Evolutionary conservation across 257 asterid genomes (phyloP), one percentile per base, ranked within the genome.

Genomic region (Rauvolfia tetraphylla): DNA sequence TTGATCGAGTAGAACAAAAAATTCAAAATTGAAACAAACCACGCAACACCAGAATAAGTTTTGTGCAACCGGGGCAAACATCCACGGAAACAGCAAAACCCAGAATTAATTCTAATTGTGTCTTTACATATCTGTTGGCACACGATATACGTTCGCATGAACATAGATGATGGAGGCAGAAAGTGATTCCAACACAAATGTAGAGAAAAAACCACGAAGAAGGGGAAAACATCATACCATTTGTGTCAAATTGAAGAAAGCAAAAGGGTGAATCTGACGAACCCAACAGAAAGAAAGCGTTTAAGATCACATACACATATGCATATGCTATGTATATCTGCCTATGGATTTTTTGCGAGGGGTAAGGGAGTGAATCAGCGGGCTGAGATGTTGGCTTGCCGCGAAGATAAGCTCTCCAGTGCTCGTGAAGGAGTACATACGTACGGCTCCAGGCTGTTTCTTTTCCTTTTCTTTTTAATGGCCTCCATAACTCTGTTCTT

Each of bases 161-260:
- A 61, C 11, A 23, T 23, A 9, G 41, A 29, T 23, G 67, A 8
- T 61, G 13, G 38, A 59, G 39, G 38, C 25, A 41, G 33, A 68
- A 68, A 22, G 48, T 22, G 7, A 70, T 69, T 27, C 59, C 33
- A 17, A 14, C 11, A 18, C 3, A 54, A 41, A 76, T 38, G 31
- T 17, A 33, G 11, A 33, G 48, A 27, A 33, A 14, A 73, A 48
- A 58, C 12, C 20, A 74, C 48, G 17, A 58, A 31, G 58, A 46
- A 36, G 27, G 72, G 77, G 20, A 68, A 48, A 71, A 58, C 33
- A 62, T 78, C 38, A 25, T 49, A 72, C 77, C 59, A 8, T 66
- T 7, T 8, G 29, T 34, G 38, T 20, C 7, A 8, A 66, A 66
- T 20, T 34, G 71, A 66, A 39, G 38, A 49, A 34, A 65, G 44